Conservation (phyloP, 768 basidiomycete genomes). For the Terana coerulea region DNA sequence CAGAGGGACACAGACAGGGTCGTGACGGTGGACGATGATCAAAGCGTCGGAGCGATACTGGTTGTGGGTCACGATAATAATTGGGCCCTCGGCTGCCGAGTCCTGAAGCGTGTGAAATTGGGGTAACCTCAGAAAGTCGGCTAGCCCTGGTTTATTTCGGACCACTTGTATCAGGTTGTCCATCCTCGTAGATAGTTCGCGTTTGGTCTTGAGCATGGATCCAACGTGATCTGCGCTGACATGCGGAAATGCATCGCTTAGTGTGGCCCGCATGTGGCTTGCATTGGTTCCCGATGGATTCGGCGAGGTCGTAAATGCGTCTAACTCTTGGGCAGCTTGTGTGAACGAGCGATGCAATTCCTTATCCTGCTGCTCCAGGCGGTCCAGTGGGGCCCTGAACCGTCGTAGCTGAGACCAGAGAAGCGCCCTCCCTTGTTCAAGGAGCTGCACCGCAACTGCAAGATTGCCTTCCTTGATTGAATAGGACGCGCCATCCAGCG, state of each 20-base stretch:
- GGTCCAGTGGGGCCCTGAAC: not conserved
- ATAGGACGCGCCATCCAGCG: not conserved
- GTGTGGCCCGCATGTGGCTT: too few species aligned
- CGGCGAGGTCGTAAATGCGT: too few species aligned
- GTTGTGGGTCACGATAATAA: constrained; percentile 35
- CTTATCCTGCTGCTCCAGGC: too few species aligned
- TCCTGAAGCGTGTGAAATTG: constrained; percentile 25
- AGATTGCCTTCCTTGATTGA: not conserved
- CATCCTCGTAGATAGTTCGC: constrained; percentile 7
- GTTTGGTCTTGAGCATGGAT: not conserved
- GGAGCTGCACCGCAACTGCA: not conserved
- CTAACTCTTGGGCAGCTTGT: too few species aligned
- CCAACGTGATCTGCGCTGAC: not conserved
- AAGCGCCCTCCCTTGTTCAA: not conserved
- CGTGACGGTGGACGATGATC: constrained; percentile 16
- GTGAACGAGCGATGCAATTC: too few species aligned
- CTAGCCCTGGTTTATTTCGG: constrained; percentile 29
- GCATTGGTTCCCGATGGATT: too few species aligned
- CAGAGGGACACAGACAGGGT: constrained; percentile 15
- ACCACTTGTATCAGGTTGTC: constrained; percentile 23
- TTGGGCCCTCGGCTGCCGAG: constrained; percentile 30
- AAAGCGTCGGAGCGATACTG: constrained; percentile 34
- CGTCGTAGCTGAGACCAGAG: not conserved
- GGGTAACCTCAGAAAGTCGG: constrained; percentile 25
- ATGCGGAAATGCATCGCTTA: too few species aligned